These are phyloP conservation scores for Cladosporium sp. DNA, from an alignment of 2,329 filamentous ascomycete genomes.

Conservation along the genomic window DNA sequence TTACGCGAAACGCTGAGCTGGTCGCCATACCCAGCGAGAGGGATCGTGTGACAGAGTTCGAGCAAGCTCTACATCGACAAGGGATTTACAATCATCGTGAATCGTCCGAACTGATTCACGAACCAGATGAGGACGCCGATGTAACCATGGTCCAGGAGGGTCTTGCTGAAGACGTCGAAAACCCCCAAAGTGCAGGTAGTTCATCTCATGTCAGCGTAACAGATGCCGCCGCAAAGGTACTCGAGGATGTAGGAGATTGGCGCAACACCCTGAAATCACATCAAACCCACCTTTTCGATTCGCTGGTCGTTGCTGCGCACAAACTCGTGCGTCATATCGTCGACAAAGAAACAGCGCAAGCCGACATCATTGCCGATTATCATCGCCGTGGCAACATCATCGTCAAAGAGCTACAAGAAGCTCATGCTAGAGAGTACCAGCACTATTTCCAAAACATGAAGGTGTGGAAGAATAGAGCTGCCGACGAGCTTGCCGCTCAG, in stretches of 20 bases:
- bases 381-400: constrained; percentile 39
- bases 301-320: constrained; percentile 38
- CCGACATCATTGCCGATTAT: constrained; percentile 42
- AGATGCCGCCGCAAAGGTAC: constrained; percentile 1
- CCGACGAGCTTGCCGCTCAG: constrained; percentile 7
- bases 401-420: constrained; percentile 38
- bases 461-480: constrained; percentile 12
- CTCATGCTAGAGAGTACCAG: constrained; percentile 36
- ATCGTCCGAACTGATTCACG: neutral
- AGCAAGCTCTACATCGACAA: no score
- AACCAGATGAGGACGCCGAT: constrained; percentile 16
- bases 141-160: constrained; percentile 22
- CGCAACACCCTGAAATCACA: constrained; percentile 35
- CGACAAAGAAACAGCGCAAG: constrained; percentile 42
- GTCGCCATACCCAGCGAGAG: no score
- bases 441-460: constrained; percentile 12
- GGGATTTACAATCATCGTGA: constrained; percentile 14
- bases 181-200: constrained; percentile 1
- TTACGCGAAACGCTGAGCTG: no score
- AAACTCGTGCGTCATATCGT: constrained; percentile 43
- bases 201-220: constrained; percentile 17
- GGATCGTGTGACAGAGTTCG: no score
- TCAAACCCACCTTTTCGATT: constrained; percentile 35
- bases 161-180: neutral
- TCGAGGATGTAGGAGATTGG: constrained; percentile 34